Evolutionary conservation across 768 basidiomycete species (phyloP).

Genomic region (Mycena epipterygia): DNA sequence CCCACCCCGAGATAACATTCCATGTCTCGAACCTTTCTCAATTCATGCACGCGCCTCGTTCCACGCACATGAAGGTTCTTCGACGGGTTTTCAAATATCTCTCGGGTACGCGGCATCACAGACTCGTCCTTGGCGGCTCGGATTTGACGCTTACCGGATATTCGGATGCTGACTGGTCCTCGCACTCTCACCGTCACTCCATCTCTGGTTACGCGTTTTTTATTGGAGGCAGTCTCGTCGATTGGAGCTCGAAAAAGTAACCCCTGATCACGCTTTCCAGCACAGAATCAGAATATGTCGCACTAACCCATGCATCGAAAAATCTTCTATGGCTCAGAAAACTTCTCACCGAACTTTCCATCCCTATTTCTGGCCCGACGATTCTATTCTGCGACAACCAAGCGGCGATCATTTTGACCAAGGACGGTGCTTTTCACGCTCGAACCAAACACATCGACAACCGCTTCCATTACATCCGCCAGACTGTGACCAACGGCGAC

Average conservation of each 20-base stretch:
- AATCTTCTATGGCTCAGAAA: too few relatives aligned
- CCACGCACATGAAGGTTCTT: not conserved
- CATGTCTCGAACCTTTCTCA: not conserved
- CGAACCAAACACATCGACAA: not conserved
- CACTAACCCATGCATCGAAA: too few relatives aligned
- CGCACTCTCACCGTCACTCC: not conserved
- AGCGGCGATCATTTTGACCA: not conserved
- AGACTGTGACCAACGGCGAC: not conserved
- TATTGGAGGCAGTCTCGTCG: not conserved
- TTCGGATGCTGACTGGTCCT: not conserved
- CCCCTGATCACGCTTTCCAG: not conserved
- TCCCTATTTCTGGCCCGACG: not conserved
- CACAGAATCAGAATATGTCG: not conserved
- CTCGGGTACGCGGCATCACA: not conserved
- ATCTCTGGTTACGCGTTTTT: slow-evolving; percentile 1
- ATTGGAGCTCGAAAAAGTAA: slow-evolving; percentile 9
- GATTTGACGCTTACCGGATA: not conserved
- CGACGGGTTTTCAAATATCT: not conserved
- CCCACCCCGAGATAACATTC: not conserved
- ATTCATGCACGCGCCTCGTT: not conserved
- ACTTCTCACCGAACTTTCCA: not conserved
- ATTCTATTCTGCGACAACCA: not conserved
- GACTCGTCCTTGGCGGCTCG: not conserved
- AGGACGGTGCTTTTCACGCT: not conserved
- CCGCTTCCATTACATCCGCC: not conserved